Conservation (phyloP, 345 rosid species). For the Rhodamnia rubescens region DNA sequence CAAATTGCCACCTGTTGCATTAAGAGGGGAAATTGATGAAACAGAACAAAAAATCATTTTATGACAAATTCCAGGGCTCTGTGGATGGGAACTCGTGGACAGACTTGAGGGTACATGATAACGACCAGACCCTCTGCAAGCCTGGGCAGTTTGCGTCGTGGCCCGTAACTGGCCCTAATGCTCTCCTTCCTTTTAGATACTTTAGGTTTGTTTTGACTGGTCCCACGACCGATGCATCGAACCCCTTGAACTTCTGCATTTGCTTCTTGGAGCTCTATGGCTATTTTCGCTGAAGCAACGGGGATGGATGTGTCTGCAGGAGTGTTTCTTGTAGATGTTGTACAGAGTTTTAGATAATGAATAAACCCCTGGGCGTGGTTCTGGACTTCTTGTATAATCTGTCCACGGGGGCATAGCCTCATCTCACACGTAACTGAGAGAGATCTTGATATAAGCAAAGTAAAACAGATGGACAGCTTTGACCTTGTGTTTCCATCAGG, state of each 20-base stretch:
- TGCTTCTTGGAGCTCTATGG: conserved; percentile 93
- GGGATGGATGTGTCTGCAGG: background rate
- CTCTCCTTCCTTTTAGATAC: conserved; percentile 69
- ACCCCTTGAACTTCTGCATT: conserved; percentile 75
- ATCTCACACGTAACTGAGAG: background rate
- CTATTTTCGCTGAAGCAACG: conserved; percentile 34
- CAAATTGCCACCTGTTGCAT: background rate
- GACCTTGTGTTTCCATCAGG: background rate
- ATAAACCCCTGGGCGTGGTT: background rate
- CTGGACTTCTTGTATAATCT: background rate
- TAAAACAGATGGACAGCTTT: background rate
- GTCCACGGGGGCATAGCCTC: background rate
- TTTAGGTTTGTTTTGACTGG: conserved; percentile 65
- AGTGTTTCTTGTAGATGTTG: background rate
- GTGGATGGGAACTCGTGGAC: conserved; percentile 71
- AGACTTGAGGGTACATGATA: conserved; percentile 58
- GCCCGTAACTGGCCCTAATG: conserved; percentile 57
- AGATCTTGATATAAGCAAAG: background rate
- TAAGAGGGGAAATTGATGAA: background rate
- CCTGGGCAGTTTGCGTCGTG: conserved; percentile 83
- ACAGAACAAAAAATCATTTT: background rate
- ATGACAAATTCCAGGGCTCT: conserved; percentile 42
- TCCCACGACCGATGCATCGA: conserved; percentile 56
- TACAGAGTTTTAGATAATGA: background rate
- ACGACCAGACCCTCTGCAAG: conserved; percentile 71